Evolutionary conservation across 805 yeast species (phyloP).

Genomic region (Lipomyces yamanashiensis): DNA sequence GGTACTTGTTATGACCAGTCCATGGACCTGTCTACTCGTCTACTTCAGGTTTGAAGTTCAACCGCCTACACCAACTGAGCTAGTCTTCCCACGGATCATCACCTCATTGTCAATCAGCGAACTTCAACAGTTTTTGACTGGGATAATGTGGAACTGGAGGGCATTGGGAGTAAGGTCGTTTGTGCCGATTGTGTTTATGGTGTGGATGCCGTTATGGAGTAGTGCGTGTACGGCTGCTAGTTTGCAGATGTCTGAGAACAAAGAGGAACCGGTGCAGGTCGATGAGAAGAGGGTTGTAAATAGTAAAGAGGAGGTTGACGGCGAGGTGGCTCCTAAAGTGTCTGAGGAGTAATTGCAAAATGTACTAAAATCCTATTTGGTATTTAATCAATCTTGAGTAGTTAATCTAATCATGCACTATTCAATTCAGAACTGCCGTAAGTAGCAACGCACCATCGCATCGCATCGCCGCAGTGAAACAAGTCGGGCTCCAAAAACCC

Average conservation of each 20-base stretch:
- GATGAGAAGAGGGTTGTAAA: background rate
- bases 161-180: conserved; percentile 85
- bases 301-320: background rate
- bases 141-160: conserved; percentile 63
- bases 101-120: background rate
- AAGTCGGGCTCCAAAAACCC: background rate
- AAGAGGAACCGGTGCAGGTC: background rate
- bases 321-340: background rate
- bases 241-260: background rate
- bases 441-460: background rate
- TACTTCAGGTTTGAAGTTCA: conserved; percentile 44
- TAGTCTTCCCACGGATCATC: conserved; percentile 14
- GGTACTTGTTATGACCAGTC: conserved; percentile 48
- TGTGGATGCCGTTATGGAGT: conserved; percentile 87
- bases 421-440: background rate
- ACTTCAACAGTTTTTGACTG: conserved; percentile 11
- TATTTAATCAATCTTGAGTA: background rate
- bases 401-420: background rate
- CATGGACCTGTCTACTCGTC: conserved; percentile 51
- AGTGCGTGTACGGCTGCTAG: conserved; percentile 33
- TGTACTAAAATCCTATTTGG: background rate
- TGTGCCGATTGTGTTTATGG: conserved; percentile 50
- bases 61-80: conserved; percentile 3
- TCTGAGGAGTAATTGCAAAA: background rate
- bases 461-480: background rate